Conservation (phyloP, 108 stramenopile genomes). For the Skeletonema tropicum region DNA sequence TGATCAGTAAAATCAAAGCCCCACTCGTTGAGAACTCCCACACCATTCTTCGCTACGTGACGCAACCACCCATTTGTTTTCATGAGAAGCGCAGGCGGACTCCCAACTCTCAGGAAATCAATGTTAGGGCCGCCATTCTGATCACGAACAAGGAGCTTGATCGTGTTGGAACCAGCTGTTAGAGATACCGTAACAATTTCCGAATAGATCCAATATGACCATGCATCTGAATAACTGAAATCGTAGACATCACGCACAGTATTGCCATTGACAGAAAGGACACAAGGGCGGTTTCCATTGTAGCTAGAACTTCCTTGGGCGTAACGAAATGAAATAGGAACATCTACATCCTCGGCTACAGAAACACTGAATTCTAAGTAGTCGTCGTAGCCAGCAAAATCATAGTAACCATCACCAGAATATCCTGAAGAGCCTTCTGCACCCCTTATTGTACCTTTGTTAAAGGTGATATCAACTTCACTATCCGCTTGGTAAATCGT, state of each 20-base stretch:
- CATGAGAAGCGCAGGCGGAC: constrained; percentile 41
- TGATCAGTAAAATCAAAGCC: constrained; percentile 6
- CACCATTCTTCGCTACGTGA: constrained; percentile 33
- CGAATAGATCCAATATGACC: constrained; percentile 43
- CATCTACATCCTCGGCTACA: constrained; percentile 7
- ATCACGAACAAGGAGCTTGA: constrained; percentile 31
- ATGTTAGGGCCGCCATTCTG: constrained; percentile 45
- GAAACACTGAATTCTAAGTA: constrained; percentile 28
- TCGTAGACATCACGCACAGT: constrained; percentile 17
- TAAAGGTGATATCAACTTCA: constrained; percentile 4
- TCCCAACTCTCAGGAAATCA: constrained; percentile 49
- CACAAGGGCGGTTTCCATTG: constrained; percentile 23
- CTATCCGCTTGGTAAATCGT: constrained; percentile 42
- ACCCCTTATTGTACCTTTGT: constrained; percentile 10
- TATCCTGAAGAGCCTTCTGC: constrained; percentile 15
- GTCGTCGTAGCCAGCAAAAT: constrained; percentile 25
- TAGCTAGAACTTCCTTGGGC: constrained; percentile 10
- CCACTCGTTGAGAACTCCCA: constrained; percentile 27
- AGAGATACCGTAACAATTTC: constrained; percentile 31
- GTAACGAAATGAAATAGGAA: constrained; percentile 44
- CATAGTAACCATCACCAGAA: constrained; percentile 39
- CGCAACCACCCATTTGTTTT: constrained; percentile 47
- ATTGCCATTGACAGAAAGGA: constrained; percentile 26
- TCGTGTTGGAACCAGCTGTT: constrained; percentile 29
- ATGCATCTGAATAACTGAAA: constrained; percentile 25